Base-by-base conservation (phyloP, 305 asterid genomes). In the Solanum aculeatissimum region DNA sequence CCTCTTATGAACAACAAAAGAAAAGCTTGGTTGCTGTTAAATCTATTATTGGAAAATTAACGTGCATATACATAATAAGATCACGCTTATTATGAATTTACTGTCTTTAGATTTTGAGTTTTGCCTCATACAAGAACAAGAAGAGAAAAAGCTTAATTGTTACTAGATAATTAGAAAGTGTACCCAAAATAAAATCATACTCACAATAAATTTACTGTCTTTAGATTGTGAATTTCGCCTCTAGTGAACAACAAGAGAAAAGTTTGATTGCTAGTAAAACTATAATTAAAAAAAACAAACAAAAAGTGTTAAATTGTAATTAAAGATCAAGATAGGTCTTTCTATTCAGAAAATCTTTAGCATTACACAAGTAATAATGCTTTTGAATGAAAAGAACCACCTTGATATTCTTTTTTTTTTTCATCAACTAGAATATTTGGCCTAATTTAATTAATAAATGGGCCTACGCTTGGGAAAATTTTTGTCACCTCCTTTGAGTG, bases 281-380 rank as follows among this genome's bases (percentile, higher is more conserved):
- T 14, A 23, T 27, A 25, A 10, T 74, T 58, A 9, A 8, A 2
- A 49, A 9, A 43, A 47, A 12, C 8, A 45, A 43, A 42, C 18
- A 47, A 8, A 21, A 74, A 14, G n/a, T 43, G 43, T 49, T 5
- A 75, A 49, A 18, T 16, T 16, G 27, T 49, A 27, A 51, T 15
- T 49, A 49, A 77, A 77, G 82, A 77, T 83, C 90, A 86, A 87
- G 85, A 55, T 66, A 66, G 80, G 19, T 84, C 86, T 82, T 69
- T 82, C 88, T 86, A 82, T 72, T 86, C 80, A 49, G 63, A 77
- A 75, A 83, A 83, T 60, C 75, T 58, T 49, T n/a, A 78, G 71
- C 54, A 79, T 58, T 68, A 81, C 77, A 84, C 53, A 65, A 57
- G 27, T 77, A 53, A 25, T 70, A 49, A 77, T 77, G 63, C 12